Base-by-base conservation (phyloP, 2,329 filamentous ascomycete genomes). In the Thermomyces lanuginosus region DNA sequence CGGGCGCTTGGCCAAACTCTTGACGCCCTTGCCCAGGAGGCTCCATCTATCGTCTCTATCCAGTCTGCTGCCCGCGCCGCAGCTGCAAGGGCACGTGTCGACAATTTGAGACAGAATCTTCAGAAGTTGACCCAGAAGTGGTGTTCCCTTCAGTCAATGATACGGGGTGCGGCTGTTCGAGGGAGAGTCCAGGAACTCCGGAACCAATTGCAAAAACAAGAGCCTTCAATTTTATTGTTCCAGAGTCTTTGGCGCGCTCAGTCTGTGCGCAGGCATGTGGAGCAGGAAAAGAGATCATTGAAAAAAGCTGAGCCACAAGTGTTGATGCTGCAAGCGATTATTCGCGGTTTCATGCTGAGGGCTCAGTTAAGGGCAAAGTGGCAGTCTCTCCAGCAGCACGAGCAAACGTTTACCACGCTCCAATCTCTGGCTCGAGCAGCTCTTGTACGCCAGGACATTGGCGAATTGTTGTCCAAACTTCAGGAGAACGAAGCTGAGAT, bases 401-500 rank as follows among this genome's bases (percentile, higher is more conserved):
- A 41, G 16, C 8, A 39, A 6, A 24, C 36, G 5, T 45, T 58
- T 13, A 39, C 39, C 5, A 40, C 51, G 4, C 38, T 60, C 6
- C 58, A 61, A 33, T 44, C 53, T 6, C 43, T 58, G 26, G 34
- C 45, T 21, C 44, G 57, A 24, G 57, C 53, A n/a, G 51, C 54
- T 17, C 34, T 58, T 12, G 37, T 50, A 2, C 48, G 58, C 18
- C 51, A 53, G 9, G 37, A 53, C 12, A 45, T 58, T 28, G 55
- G 52, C 11, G 41, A 43, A 2, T 61, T 86, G 22, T 63, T 92
- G 8, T 68, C 74, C 9, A 66, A 78, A 21, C 67, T 95, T 14
- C 60, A 72, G 27, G 69, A 72, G 2, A 69, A 80, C 39, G 70
- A 76, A 19, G 60, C 70, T 0, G 67, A 73, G 34, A 68, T 84